phyloP scores from a whole-genome alignment of 2,329 filamentous ascomycete species.

The Coniella lustricola region DNA sequence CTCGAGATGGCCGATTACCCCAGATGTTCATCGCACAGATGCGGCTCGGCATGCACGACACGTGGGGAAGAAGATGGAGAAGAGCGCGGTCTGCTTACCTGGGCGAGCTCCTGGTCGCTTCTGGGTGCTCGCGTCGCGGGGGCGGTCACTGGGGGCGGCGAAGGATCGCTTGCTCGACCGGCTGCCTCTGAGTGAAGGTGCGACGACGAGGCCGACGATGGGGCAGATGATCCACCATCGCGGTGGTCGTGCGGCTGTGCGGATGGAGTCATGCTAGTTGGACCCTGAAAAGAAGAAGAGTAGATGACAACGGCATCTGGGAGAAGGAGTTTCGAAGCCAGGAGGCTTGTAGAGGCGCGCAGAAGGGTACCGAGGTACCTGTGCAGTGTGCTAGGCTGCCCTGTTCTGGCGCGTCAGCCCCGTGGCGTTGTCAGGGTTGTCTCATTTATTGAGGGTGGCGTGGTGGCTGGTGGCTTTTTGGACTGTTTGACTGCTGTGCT shows the following conservation, averaged over 20 bases:
- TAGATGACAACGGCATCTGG: too few relatives aligned
- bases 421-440: too few relatives aligned
- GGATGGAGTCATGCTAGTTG: not conserved
- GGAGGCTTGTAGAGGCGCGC: too few relatives aligned
- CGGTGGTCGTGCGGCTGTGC: constrained; percentile 6
- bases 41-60: not conserved
- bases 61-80: not conserved
- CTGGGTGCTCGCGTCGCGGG: too few relatives aligned
- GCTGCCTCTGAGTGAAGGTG: not conserved
- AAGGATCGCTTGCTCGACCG: not conserved
- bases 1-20: not conserved
- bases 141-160: not conserved
- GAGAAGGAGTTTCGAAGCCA: too few relatives aligned
- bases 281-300: not conserved
- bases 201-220: not conserved
- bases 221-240: not conserved
- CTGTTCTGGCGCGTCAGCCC: too few relatives aligned
- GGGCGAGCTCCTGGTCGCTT: constrained; percentile 13
- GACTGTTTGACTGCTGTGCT: too few relatives aligned
- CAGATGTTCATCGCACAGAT: not conserved
- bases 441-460: too few relatives aligned
- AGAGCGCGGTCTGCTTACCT: constrained; percentile 6
- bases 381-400: too few relatives aligned
- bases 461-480: too few relatives aligned
- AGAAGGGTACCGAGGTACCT: too few relatives aligned